Base-by-base conservation (phyloP, 805 yeast genomes). In the Naumovozyma baii region DNA sequence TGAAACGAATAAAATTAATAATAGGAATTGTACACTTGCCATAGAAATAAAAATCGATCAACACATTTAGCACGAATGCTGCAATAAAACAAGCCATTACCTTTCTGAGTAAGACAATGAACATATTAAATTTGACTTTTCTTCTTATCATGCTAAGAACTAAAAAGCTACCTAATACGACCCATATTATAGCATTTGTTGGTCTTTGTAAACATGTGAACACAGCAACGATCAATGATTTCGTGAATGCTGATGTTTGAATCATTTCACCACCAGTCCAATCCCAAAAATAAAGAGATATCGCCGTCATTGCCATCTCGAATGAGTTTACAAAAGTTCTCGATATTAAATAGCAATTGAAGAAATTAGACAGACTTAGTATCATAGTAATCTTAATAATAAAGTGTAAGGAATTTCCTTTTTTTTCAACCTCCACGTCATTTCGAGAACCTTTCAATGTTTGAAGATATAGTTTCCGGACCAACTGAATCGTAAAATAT, bases 271-370 rank as follows among this genome's bases (percentile, higher is more conserved):
- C 55, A 2, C 44, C 49, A 13, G 65, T 57, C 82, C 83, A 77
- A 13, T 86, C 80, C 95, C 94, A 83, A 54, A 68, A 72, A 13
- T 71, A 66, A 36, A 90, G 63, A 0, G 87, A 87, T 7, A 74
- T 61, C 0, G 78, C 67, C 0, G 92, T 83, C 39, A 87, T 54
- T 1, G 73, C 68, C 72, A 81, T 72, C 58, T 92, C 98, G 37
- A 87, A 66, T 15, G 83, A 75, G 53, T 90, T 92, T 38, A 94
- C 76, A 55, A 92, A 92, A 1, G 95, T 78, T 46, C 99, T 70
- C 1, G 95, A 80, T 31, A 76, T 67, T 32, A 80, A 69, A 60
- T 72, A 85, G 81, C 90, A 85, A 56, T 87, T 86, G 70, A 86
- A 90, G 43, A 61, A 59, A 37, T 61, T 61, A 1, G 59, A 43